These are phyloP conservation scores for Asterella californica DNA, from an alignment of 225 moss, liverwort and hornwort genomes.

Conservation along the genomic window DNA sequence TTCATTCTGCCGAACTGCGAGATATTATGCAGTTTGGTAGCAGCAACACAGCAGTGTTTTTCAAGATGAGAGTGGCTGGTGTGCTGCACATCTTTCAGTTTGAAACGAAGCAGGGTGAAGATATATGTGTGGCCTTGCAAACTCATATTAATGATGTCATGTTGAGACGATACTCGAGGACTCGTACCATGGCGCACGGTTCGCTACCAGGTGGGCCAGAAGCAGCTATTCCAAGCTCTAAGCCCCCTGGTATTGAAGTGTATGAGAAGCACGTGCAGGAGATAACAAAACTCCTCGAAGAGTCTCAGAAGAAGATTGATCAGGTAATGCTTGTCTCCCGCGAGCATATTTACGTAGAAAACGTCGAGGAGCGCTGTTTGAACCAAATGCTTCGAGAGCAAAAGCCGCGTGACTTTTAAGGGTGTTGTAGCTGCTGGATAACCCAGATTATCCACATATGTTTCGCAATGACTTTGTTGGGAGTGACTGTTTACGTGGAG, in stretches of 20 bases:
- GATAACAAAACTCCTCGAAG: slow-evolving; percentile 82
- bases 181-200: slow-evolving; percentile 61
- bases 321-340: slow-evolving; percentile 50
- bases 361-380: too few relatives aligned
- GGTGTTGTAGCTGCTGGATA: background rate
- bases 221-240: slow-evolving; percentile 40
- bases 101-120: slow-evolving; percentile 97
- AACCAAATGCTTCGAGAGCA: too few relatives aligned
- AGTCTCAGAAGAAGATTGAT: slow-evolving; percentile 92
- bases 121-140: slow-evolving; percentile 91
- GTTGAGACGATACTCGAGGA: slow-evolving; percentile 89
- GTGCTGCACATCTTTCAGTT: slow-evolving; percentile 96
- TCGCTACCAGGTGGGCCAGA: slow-evolving; percentile 60
- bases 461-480: background rate
- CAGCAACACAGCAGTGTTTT: slow-evolving; percentile 95
- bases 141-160: slow-evolving; percentile 96
- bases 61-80: slow-evolving; percentile 96
- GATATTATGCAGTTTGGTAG: slow-evolving; percentile 99
- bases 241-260: slow-evolving; percentile 83
- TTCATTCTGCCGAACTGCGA: slow-evolving; percentile 88
- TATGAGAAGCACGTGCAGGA: slow-evolving; percentile 98
- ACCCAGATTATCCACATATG: too few relatives aligned
- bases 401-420: too few relatives aligned
- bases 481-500: background rate
- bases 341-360: background rate